phyloP scores from a whole-genome alignment of 305 asterid genomes.

The Solanum hybrid region DNA sequence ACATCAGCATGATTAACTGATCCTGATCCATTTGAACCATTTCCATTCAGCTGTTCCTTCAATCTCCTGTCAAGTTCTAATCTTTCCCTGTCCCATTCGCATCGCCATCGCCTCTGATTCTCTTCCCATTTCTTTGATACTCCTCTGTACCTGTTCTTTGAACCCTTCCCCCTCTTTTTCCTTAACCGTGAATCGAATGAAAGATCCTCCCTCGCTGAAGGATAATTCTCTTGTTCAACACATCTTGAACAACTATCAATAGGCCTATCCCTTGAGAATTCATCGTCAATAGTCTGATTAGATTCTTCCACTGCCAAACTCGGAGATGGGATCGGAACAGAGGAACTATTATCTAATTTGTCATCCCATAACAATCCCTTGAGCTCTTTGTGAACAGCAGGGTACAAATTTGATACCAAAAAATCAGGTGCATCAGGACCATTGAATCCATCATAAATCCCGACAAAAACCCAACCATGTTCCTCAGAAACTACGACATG shows the following conservation, averaged over 20 bases:
- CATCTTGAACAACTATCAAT: conserved; percentile 59
- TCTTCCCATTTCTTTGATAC: conserved; percentile 80
- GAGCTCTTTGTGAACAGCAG: conserved; percentile 73
- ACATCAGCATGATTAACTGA: conserved; percentile 57
- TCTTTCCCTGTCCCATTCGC: conserved; percentile 83
- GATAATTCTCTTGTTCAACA: conserved; percentile 54
- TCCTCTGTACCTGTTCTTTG: conserved; percentile 32
- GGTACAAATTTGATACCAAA: conserved; percentile 63
- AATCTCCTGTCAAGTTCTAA: conserved; percentile 80
- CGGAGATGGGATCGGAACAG: conserved; percentile 7
- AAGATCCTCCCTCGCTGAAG: conserved; percentile 21
- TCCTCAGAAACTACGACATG: conserved; percentile 89
- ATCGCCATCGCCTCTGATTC: conserved; percentile 76
- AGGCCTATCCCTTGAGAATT: conserved; percentile 34
- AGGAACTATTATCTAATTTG: conserved; percentile 25
- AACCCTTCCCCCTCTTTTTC: conserved; percentile 28
- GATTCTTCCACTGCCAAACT: conserved; percentile 2
- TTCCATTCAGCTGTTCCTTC: conserved; percentile 46
- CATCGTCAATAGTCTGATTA: conserved; percentile 9
- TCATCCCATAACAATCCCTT: conserved; percentile 89
- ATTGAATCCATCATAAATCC: conserved; percentile 89
- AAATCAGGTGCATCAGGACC: conserved; percentile 97
- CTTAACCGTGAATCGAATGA: conserved; percentile 23
- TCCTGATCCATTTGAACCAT: conserved; percentile 26
- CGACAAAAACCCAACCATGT: conserved; percentile 86